Evolutionary conservation across 2,329 filamentous ascomycete species (phyloP).

Genomic region (Fusarium torreyae): DNA sequence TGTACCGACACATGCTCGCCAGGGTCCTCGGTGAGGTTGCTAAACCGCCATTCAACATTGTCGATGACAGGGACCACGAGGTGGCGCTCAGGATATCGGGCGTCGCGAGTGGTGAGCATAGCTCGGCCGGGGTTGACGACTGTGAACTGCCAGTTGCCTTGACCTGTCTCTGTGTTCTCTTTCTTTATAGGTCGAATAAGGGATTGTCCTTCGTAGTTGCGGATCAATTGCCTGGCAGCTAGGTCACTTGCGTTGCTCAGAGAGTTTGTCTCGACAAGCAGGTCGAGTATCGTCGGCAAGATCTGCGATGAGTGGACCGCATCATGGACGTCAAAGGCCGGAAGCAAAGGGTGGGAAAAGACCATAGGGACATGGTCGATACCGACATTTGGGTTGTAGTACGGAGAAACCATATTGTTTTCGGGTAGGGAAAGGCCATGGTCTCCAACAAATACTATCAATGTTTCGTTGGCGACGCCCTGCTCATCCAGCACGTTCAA

Average conservation of each 20-base stretch:
- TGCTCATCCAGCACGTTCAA: constrained; percentile 51
- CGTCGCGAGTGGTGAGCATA: constrained; percentile 52
- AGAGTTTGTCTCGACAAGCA: constrained; percentile 51
- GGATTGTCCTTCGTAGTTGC: constrained; percentile 53
- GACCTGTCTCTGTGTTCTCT: constrained; percentile 23
- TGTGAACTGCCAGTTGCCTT: constrained; percentile 53
- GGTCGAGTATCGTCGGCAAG: constrained; percentile 52
- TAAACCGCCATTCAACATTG: constrained; percentile 53
- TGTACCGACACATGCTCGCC: constrained; percentile 44
- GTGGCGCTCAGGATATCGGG: constrained; percentile 49
- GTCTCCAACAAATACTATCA: constrained; percentile 52
- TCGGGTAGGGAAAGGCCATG: constrained; percentile 53
- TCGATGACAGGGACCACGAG: constrained; percentile 52
- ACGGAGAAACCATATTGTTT: constrained; percentile 49
- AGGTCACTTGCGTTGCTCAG: constrained; percentile 37
- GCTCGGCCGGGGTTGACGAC: constrained; percentile 53
- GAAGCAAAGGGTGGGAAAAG: constrained; percentile 51
- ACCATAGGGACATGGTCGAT: constrained; percentile 51
- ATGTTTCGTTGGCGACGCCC: constrained; percentile 52
- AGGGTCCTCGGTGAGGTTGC: constrained; percentile 46
- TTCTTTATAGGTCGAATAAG: constrained; percentile 45
- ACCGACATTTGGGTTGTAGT: constrained; percentile 52
- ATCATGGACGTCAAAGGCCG: constrained; percentile 47
- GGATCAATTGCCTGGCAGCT: constrained; percentile 43
- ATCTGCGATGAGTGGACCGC: constrained; percentile 50